Base-by-base conservation (phyloP, 495 filamentous ascomycete genomes). In the Trichoderma reesei region DNA sequence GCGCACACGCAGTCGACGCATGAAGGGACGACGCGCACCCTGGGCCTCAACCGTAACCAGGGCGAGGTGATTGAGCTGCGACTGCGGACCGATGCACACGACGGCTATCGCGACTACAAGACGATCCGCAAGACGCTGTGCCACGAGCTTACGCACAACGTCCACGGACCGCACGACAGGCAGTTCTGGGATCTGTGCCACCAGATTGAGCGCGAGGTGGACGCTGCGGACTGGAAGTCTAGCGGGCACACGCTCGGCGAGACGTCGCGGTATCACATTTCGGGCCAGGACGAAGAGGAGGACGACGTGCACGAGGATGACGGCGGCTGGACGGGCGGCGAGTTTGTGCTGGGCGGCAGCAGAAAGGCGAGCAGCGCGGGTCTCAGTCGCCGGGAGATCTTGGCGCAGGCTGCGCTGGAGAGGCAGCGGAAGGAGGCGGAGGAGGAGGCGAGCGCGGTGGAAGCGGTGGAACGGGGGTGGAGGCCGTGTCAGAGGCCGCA, bases 61-160 rank as follows among this genome's bases (percentile, higher is more conserved):
- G 94, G 94, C 63, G 87, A 96, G 76, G 88, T 92, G 0, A 96
- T 98, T 64, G 94, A 97, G 83, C 76, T 98, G 60, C 78, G 94
- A 0, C 74, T 98, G 42, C 81, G 94, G 14, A 97, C 94, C 6
- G 94, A 98, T 75, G 91, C 89, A 14, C 92, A 92, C 73, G 93
- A 96, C 73, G 94, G 94, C 6, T 98, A 93, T 68, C 75, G 94
- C 18, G 90, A 97, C 71, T 98, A 98, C 70, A 85, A 88, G 65
- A 90, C 85, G 0, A 95, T 98, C 37, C 80, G 94, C 51, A 90
- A 89, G 68, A 97, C 94, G 68, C 79, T 98, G 37, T 96, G 92
- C 70, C 94, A 98, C 72, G 94, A 98, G 81, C 78, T 98, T 48
- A 87, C 93, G 72, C 94, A 98, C 74, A 96, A 92, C 69, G 91